Conservation (phyloP, 805 yeast genomes). For the Phaffomyces thermotolerans region DNA sequence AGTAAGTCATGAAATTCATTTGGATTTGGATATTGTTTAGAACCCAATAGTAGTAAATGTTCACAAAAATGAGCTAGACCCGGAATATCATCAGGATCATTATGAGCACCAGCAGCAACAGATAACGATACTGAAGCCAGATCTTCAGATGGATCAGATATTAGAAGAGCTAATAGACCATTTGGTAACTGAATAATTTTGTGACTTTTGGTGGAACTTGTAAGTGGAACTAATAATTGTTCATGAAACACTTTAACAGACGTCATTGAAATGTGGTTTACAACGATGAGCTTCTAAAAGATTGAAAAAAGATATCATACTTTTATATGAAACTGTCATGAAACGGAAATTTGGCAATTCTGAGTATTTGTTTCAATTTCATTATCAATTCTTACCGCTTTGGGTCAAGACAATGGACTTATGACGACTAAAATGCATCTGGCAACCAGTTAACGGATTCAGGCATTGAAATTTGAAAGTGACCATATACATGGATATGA, state of each 20-base stretch:
- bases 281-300: no score
- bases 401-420: constrained; percentile 9
- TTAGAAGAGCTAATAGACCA: constrained; percentile 58
- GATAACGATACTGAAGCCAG: constrained; percentile 64
- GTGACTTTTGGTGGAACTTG: constrained; percentile 33
- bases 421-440: no score
- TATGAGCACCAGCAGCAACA: constrained; percentile 73
- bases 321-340: neutral
- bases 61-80: constrained; percentile 93
- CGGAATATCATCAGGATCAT: constrained; percentile 60
- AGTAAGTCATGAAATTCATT: constrained; percentile 38
- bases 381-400: constrained; percentile 3
- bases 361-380: neutral
- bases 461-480: no score
- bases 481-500: no score
- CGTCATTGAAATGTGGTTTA: neutral
- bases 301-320: neutral
- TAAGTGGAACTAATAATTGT: constrained; percentile 27
- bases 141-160: constrained; percentile 68
- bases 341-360: no score
- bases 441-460: no score
- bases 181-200: constrained; percentile 50
- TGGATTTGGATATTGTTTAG: constrained; percentile 45
- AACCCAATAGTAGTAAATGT: constrained; percentile 57
- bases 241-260: constrained; percentile 15